These are phyloP conservation scores for Paramecium primaurelia DNA, from an alignment of 73 alveolate genomes.

Conservation along the genomic window DNA sequence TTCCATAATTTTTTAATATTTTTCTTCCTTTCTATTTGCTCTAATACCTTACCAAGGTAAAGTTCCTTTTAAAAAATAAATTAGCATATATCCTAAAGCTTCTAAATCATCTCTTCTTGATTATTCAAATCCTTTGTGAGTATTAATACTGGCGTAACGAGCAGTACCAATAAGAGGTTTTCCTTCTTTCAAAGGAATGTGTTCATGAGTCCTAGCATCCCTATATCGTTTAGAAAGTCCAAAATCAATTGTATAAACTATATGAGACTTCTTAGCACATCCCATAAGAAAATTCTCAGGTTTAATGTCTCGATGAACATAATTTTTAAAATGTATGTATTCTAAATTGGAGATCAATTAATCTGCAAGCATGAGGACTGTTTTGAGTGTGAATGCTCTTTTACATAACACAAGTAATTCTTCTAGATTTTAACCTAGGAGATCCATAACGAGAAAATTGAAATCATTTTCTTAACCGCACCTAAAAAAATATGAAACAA, in stretches of 20 bases:
- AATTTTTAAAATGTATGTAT: conserved; percentile 86
- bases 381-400: conserved; percentile 80
- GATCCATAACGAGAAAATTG: conserved; percentile 84
- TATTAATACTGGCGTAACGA: conserved; percentile 73
- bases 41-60: conserved; percentile 96
- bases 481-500: not conserved
- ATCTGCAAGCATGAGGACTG: conserved; percentile 88
- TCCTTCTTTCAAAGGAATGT: conserved; percentile 63
- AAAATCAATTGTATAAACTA: conserved; percentile 87
- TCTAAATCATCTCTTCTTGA: conserved; percentile 86
- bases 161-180: conserved; percentile 74
- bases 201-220: conserved; percentile 65
- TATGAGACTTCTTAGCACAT: conserved; percentile 71
- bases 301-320: conserved; percentile 93
- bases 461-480: conserved; percentile 78
- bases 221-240: conserved; percentile 90
- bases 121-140: conserved; percentile 85
- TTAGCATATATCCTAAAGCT: conserved; percentile 75
- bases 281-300: conserved; percentile 87
- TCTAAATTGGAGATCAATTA: conserved; percentile 85
- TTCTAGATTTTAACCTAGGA: conserved; percentile 91
- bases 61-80: conserved; percentile 69
- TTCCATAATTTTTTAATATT: conserved; percentile 84
- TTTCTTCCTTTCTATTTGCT: conserved; percentile 89
- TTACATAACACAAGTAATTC: conserved; percentile 79